Evolutionary conservation across 805 yeast species (phyloP), one percentile per base, ranked within the genome.

Genomic region (Yarrowia sp.): DNA sequence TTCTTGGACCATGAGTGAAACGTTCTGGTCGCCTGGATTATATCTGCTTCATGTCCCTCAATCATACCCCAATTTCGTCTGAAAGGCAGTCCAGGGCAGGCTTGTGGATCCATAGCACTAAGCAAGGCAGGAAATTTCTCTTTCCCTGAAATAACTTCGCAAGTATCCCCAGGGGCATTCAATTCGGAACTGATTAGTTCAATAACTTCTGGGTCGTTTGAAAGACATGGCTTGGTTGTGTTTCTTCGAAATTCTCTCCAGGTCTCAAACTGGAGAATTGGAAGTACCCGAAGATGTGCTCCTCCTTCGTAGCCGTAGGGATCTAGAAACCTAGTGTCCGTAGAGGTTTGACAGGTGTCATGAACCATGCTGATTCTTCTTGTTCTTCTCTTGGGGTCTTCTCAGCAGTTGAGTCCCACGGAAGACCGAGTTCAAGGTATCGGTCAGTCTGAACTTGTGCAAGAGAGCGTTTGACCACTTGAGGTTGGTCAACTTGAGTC

Each of bases 121-220:
- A 32, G 16, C 14, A 32, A 14, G 18, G n/a, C 14, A 3, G 36
- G 36, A 32, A 32, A 32, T 14, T 32, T 32, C 1, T 9, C 18
- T 5, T 32, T 32, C 6, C 36, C 36, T 1, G 36, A 32, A 6
- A 32, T 14, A 8, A n/a, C 36, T 6, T 8, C 6, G 6, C 18
- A 14, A 2, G 18, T 0, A 7, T 32, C 18, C 1, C 7, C 2
- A 5, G n/a, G 16, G 2, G n/a, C 1, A 1, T 2, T n/a, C 19
- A 32, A 14, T 32, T 32, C 36, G 8, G 16, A 3, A 2, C n/a
- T 32, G 6, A 32, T 6, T 6, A 32, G 8, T 4, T 32, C 36
- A 14, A 14, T 9, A 6, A n/a, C 36, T 2, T 32, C 36, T 4
- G 18, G 9, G n/a, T 32, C 18, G 18, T 32, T 12, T 4, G 16